Conservation (phyloP, 768 basidiomycete genomes). For the Amanita phalloides region DNA sequence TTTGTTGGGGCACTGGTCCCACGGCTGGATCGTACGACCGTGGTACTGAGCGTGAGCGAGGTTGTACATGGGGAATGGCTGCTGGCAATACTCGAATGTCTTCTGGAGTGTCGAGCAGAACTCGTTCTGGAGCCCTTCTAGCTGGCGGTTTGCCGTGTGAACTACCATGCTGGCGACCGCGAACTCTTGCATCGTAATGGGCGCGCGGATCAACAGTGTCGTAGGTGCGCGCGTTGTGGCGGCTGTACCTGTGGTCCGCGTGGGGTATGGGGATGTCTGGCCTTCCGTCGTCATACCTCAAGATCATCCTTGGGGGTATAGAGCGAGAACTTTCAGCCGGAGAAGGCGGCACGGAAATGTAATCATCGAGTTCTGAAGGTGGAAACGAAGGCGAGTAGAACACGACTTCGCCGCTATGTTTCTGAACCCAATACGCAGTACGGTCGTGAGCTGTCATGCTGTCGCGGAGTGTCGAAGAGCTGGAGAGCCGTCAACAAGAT, state of each 20-base stretch:
- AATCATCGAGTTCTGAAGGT: slow-evolving; percentile 38
- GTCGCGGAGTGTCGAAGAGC: slow-evolving; percentile 45
- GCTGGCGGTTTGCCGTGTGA: slow-evolving; percentile 22
- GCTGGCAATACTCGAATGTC: slow-evolving; percentile 57
- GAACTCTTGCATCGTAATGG: slow-evolving; percentile 8
- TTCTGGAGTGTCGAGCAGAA: slow-evolving; percentile 34
- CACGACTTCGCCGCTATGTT: slow-evolving; percentile 23
- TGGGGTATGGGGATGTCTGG: slow-evolving; percentile 55
- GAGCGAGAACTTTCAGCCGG: slow-evolving; percentile 40
- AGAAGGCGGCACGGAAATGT: slow-evolving; percentile 30
- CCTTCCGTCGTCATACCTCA: slow-evolving; percentile 56
- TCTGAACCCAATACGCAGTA: slow-evolving; percentile 53
- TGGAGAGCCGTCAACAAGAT: slow-evolving; percentile 53
- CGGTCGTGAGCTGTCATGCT: slow-evolving; percentile 51
- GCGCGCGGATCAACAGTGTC: background rate
- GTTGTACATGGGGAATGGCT: slow-evolving; percentile 23
- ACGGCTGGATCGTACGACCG: slow-evolving; percentile 19
- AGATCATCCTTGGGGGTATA: slow-evolving; percentile 61
- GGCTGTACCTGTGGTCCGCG: slow-evolving; percentile 13
- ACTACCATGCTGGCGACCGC: slow-evolving; percentile 29
- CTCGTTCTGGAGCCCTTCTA: slow-evolving; percentile 12
- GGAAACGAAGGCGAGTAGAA: slow-evolving; percentile 51
- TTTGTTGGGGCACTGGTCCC: slow-evolving; percentile 20
- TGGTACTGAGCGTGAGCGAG: slow-evolving; percentile 37
- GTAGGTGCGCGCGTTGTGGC: slow-evolving; percentile 10